Evolutionary conservation across 192 early-diverging fungal species (phyloP).

Genomic region (Entrophospora sp.): DNA sequence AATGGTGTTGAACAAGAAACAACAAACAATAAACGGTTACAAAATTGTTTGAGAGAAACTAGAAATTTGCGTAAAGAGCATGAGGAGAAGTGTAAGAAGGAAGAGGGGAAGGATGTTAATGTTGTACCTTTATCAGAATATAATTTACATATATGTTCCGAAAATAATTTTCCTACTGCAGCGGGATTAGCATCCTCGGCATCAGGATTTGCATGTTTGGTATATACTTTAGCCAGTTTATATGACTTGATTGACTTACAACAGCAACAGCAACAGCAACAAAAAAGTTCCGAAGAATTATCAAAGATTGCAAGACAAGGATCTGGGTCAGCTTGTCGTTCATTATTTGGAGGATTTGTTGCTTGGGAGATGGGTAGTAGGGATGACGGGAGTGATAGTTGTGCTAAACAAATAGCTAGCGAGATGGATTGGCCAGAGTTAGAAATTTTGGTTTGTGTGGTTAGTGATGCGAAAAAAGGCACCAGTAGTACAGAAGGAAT

Average conservation of each 20-base stretch:
- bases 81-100: constrained; percentile 36
- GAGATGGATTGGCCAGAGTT: constrained; percentile 94
- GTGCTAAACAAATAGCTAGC: constrained; percentile 87
- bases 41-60: constrained; percentile 73
- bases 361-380: constrained; percentile 89
- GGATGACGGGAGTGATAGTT: constrained; percentile 75
- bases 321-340: constrained; percentile 95
- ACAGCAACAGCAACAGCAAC: too few species aligned
- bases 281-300: constrained; percentile 62
- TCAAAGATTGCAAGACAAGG: constrained; percentile 89
- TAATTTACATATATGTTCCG: constrained; percentile 84
- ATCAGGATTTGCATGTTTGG: constrained; percentile 89
- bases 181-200: constrained; percentile 97
- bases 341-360: constrained; percentile 96
- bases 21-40: constrained; percentile 68
- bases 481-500: constrained; percentile 90
- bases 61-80: constrained; percentile 61
- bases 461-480: constrained; percentile 87
- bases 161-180: constrained; percentile 99
- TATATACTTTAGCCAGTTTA: constrained; percentile 68
- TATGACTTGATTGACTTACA: too few species aligned
- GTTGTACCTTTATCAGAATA: constrained; percentile 51
- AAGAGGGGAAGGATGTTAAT: constrained; percentile 23
- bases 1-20: constrained; percentile 88
- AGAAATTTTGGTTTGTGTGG: constrained; percentile 90